Base-by-base conservation (phyloP, 768 basidiomycete species). In the Tricholoma flavovirens region DNA sequence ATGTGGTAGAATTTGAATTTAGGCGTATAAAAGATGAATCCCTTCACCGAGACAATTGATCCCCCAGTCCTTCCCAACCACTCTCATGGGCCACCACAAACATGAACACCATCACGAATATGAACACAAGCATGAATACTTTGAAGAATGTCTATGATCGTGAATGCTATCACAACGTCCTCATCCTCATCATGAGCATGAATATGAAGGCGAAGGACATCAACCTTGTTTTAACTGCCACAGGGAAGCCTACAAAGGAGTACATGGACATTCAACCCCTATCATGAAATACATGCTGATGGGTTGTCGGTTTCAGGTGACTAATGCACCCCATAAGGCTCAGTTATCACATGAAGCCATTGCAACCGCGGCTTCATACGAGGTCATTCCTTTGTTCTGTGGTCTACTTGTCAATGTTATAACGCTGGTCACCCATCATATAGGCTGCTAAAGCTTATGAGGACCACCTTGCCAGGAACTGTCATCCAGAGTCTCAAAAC, bases 401-500 rank as follows among this genome's bases (percentile, higher is more conserved):
- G 4, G 15, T 36, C n/a, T n/a, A 8, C 32, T 4, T 38, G n/a
- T 40, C 38, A 21, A 14, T 30, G 21, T 32, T 32, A 48, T 21
- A 38, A 53, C 30, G 21, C 29, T 14, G 24, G 38, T 29, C n/a
- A n/a, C n/a, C n/a, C n/a, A 8, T 19, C 17, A 1, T 40, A 11
- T 43, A 83, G 84, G 86, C 86, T 54, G 77, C 77, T 46, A 87
- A 85, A 66, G 78, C 81, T 1, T 88, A 80, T 64, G 77, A 88
- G 60, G 60, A 81, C 0, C 87, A 89, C 68, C 49, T 62, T 26
- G 74, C 55, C 36, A 64, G 49, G 36, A 73, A 85, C 22, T 87
- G 87, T 38, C 60, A 77, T 61, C 75, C 80, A 3, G 63, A 58
- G 12, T 66, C 26, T 17, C 38, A 9, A 1, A 35, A 14, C 17